Conservation (phyloP, 148 eudicot genomes). For the Chenopodium formosanum region DNA sequence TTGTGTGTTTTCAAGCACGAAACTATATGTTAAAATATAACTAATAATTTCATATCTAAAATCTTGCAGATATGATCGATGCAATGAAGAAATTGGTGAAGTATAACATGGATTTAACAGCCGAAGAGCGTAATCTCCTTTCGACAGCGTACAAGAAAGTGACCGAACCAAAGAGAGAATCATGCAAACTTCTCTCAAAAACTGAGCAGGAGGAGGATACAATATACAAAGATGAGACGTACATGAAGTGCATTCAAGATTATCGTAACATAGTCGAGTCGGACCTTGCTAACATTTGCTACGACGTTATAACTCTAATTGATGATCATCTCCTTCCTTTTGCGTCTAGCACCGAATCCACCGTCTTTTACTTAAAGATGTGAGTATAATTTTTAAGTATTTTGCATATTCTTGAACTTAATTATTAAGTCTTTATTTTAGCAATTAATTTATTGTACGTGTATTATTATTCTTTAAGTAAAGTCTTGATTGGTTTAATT, state of each 20-base stretch:
- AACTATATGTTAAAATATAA: too few relatives aligned
- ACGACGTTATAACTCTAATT: conserved; percentile 48
- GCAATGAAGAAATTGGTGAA: conserved; percentile 48
- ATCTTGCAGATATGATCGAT: conserved; percentile 55
- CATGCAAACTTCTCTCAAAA: conserved; percentile 52
- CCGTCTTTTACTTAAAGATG: conserved; percentile 68
- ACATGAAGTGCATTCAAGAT: conserved; percentile 39
- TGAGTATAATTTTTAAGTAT: background rate
- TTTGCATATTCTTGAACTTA: too few relatives aligned
- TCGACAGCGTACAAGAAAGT: conserved; percentile 63
- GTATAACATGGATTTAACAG: conserved; percentile 52
- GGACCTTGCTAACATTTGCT: conserved; percentile 52
- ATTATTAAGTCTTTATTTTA: background rate
- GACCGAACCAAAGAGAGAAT: conserved; percentile 46
- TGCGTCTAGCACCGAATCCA: conserved; percentile 50
- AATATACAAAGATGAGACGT: background rate
- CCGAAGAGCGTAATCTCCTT: conserved; percentile 60
- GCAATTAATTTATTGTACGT: background rate
- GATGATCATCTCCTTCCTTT: conserved; percentile 60
- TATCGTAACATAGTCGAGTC: conserved; percentile 54
- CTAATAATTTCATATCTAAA: too few relatives aligned
- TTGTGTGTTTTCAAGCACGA: too few relatives aligned
- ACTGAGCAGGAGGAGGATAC: conserved; percentile 62
- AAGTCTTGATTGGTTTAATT: background rate
- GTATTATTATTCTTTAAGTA: background rate